These are phyloP conservation scores for Penicillium thymicola DNA, from an alignment of 2,329 filamentous ascomycete genomes.

Conservation along the genomic window DNA sequence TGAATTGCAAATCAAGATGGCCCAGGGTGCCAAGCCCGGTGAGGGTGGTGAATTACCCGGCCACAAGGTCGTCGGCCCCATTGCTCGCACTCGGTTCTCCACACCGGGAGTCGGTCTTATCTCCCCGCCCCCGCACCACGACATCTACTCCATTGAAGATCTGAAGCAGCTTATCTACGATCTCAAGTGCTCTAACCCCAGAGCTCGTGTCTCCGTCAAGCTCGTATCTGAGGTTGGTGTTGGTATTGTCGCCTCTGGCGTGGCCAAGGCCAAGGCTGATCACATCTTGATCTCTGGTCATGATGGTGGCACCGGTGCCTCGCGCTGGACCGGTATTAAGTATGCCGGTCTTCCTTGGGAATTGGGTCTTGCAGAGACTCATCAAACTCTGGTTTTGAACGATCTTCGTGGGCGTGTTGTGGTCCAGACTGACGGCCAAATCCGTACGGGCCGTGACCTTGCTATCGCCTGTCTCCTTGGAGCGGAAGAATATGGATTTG, in stretches of 20 bases:
- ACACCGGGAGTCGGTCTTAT: conserved; percentile 95
- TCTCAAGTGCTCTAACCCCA: conserved; percentile 91
- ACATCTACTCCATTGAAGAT: conserved; percentile 98
- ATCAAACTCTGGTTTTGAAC: conserved; percentile 93
- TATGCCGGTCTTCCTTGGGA: conserved; percentile 97
- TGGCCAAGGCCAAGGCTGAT: conserved; percentile 94
- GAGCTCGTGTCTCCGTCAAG: conserved; percentile 91
- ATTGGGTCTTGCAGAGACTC: conserved; percentile 90
- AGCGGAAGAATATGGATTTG: conserved; percentile 98
- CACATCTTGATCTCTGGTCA: conserved; percentile 96
- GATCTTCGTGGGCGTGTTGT: conserved; percentile 93
- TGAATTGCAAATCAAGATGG: conserved; percentile 99
- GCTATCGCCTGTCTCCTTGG: conserved; percentile 92
- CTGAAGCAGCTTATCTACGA: conserved; percentile 97
- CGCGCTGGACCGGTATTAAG: conserved; percentile 97
- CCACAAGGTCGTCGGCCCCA: conserved; percentile 92
- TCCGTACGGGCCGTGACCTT: conserved; percentile 88
- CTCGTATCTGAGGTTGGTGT: conserved; percentile 96
- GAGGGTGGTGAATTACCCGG: conserved; percentile 96
- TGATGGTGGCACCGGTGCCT: conserved; percentile 94
- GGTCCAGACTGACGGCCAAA: conserved; percentile 92
- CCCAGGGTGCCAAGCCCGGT: conserved; percentile 94
- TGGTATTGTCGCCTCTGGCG: conserved; percentile 94
- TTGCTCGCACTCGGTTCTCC: conserved; percentile 91
- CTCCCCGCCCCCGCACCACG: conserved; percentile 92